A percentile compares a stretch with the other conserved stretches of the same genome.
Evolutionary conservation across 2,329 filamentous ascomycete species (phyloP).

Genomic region (Allantophomopsis lycopodina): DNA sequence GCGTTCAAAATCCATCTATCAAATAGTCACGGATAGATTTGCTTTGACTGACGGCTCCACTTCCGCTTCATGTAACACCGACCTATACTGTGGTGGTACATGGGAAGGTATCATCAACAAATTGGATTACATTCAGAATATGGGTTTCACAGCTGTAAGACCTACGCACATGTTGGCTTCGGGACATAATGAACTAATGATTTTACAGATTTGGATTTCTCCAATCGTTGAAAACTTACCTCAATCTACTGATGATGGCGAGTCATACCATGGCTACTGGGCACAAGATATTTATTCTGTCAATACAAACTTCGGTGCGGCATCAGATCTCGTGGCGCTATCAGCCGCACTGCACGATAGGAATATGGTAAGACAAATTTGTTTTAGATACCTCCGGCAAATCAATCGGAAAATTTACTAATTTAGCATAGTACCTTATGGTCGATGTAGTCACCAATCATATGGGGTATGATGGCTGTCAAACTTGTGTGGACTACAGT

Average conservation of each 20-base stretch:
- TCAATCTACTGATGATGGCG: constrained; percentile 20
- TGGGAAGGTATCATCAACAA: constrained; percentile 25
- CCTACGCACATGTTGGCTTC: background rate
- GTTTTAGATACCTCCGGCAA: constrained; percentile 9
- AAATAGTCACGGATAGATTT: constrained; percentile 30
- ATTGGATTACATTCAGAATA: constrained; percentile 26
- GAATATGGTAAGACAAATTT: constrained; percentile 24
- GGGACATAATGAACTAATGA: constrained; percentile 1
- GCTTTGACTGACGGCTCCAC: constrained; percentile 23
- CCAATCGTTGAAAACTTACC: constrained; percentile 24
- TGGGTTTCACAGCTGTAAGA: constrained; percentile 24
- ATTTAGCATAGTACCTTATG: constrained; percentile 25
- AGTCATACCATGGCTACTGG: constrained; percentile 31
- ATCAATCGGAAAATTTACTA: background rate
- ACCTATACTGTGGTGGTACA: constrained; percentile 31
- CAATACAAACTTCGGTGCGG: constrained; percentile 33
- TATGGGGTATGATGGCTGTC: constrained; percentile 18
- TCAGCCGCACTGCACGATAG: constrained; percentile 26
- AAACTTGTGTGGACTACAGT: constrained; percentile 21
- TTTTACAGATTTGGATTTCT: constrained; percentile 26
- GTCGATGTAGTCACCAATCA: constrained; percentile 37
- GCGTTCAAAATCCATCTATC: constrained; percentile 28
- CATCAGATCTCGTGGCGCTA: constrained; percentile 29
- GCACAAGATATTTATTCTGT: constrained; percentile 29
- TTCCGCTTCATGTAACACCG: constrained; percentile 10